Percentiles rank a stretch among this genome's conserved stretches.
Evolutionary conservation across 2,329 filamentous ascomycete species (phyloP).

Genomic region (Capronia epimyces): DNA sequence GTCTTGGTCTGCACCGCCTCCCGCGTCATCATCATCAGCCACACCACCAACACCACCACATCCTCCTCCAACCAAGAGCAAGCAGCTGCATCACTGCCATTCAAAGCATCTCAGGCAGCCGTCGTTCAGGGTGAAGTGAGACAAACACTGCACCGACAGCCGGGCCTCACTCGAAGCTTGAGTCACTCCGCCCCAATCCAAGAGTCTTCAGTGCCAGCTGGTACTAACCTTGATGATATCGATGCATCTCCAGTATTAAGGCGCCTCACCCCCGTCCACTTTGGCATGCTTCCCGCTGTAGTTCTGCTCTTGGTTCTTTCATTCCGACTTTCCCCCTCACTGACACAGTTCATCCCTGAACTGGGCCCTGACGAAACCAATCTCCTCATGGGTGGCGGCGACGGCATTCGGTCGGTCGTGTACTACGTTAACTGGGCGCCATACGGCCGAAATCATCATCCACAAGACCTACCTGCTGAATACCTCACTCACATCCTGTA

Average conservation of each 20-base stretch:
- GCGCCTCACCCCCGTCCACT: background rate
- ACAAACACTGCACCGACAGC: background rate
- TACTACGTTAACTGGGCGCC: slow-evolving; percentile 57
- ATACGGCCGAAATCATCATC: slow-evolving; percentile 78
- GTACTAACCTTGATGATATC: background rate
- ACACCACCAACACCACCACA: background rate
- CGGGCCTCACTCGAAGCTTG: background rate
- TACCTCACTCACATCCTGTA: slow-evolving; percentile 87
- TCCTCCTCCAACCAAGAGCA: no score
- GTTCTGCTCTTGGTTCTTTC: slow-evolving; percentile 30
- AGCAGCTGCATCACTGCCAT: background rate
- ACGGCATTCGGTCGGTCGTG: slow-evolving; percentile 34
- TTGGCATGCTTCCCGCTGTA: slow-evolving; percentile 18
- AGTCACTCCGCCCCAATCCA: slow-evolving; percentile 5
- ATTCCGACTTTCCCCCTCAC: slow-evolving; percentile 32
- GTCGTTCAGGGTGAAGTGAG: slow-evolving; percentile 2
- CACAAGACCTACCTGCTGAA: slow-evolving; percentile 72
- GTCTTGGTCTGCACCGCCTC: background rate
- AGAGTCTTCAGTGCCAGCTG: background rate
- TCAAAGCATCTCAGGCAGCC: slow-evolving; percentile 9
- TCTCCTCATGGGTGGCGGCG: slow-evolving; percentile 21
- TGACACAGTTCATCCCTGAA: slow-evolving; percentile 14
- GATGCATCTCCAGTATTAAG: background rate
- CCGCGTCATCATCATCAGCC: background rate
- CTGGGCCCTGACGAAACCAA: background rate